Evolutionary conservation across 805 yeast species (phyloP).

Genomic region (Blastobotrys terrestris): DNA sequence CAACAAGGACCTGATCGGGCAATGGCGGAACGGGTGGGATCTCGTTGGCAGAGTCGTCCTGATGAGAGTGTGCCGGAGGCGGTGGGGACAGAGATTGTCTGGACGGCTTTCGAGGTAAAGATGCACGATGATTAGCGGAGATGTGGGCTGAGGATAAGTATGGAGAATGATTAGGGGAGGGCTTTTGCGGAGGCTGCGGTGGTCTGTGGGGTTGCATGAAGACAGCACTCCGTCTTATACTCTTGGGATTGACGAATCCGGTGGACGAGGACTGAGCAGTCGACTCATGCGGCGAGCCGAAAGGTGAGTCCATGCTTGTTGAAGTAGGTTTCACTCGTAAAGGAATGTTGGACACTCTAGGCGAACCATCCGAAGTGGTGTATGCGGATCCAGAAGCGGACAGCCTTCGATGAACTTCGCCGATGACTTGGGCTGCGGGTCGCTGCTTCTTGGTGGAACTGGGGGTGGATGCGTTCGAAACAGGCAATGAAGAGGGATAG

Average conservation of each 20-base stretch:
- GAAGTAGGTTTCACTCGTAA: conserved; percentile 5
- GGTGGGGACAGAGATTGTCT: conserved; percentile 3
- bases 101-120: neutral
- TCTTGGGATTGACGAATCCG: conserved; percentile 1
- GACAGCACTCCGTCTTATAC: neutral
- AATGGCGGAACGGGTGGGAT: conserved; percentile 21
- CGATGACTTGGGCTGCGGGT: conserved; percentile 14
- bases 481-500: conserved; percentile 16
- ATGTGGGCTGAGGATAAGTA: neutral
- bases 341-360: conserved; percentile 9
- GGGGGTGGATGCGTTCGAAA: conserved; percentile 3
- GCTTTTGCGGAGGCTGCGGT: neutral
- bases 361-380: conserved; percentile 2
- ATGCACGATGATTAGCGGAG: neutral
- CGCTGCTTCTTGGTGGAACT: conserved; percentile 2
- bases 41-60: neutral
- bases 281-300: neutral
- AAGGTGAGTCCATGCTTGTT: neutral
- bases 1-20: conserved; percentile 16
- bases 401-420: conserved; percentile 14
- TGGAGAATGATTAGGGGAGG: neutral
- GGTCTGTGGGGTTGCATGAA: neutral
- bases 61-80: neutral
- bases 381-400: conserved; percentile 3
- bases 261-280: neutral